Evolutionary conservation across 2,329 filamentous ascomycete genomes (phyloP).

Genomic region (Didymella sp.): DNA sequence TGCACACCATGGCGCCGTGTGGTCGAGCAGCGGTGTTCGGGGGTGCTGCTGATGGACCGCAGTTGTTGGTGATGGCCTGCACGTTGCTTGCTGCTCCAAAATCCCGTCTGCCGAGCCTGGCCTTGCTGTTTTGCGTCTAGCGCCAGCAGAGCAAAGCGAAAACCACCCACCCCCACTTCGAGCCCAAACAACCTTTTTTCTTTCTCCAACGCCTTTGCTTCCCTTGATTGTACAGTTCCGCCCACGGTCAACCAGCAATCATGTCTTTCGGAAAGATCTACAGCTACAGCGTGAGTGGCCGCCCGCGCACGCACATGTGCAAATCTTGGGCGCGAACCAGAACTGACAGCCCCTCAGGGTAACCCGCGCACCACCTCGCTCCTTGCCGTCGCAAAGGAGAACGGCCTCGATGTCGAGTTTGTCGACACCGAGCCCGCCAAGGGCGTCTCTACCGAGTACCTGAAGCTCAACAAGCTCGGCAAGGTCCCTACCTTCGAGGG

Average conservation of each 20-base stretch:
- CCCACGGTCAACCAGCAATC: conserved; percentile 56
- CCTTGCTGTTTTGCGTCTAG: conserved; percentile 3
- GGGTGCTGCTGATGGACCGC: conserved; percentile 16
- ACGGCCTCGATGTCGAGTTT: conserved; percentile 89
- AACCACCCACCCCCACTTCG: conserved; percentile 34
- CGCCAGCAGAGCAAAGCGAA: conserved; percentile 30
- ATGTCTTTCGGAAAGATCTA: conserved; percentile 99
- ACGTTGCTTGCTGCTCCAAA: conserved; percentile 12
- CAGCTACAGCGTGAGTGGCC: conserved; percentile 67
- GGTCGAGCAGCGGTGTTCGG: conserved; percentile 14
- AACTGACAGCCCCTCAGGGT: conserved; percentile 61
- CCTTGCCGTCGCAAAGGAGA: conserved; percentile 95
- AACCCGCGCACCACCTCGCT: conserved; percentile 91
- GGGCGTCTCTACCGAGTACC: conserved; percentile 75
- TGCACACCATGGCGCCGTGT: conserved; percentile 38
- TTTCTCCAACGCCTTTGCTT: conserved; percentile 29
- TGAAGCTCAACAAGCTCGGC: conserved; percentile 83
- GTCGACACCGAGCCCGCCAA: conserved; percentile 73
- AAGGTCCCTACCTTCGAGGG: conserved; percentile 94
- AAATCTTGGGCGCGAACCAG: neutral
- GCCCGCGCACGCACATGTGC: neutral
- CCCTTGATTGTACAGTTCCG: conserved; percentile 42
- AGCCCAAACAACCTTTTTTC: conserved; percentile 39
- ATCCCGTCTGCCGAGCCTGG: conserved; percentile 14
- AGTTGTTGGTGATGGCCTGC: conserved; percentile 18